phyloP scores from a whole-genome alignment of 768 basidiomycete species.

The Termitomyces sp. region DNA sequence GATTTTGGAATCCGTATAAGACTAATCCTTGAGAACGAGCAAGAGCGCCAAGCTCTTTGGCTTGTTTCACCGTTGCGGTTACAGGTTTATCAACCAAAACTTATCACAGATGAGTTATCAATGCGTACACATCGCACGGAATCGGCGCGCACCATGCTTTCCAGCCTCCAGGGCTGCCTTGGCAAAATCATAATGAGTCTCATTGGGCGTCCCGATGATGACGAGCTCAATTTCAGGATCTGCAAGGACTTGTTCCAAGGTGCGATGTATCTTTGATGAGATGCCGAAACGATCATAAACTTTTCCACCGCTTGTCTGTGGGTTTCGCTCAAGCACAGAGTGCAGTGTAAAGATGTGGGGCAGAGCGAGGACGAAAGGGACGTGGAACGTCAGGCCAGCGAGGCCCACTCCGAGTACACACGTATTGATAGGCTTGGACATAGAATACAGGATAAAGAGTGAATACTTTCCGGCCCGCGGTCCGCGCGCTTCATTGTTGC shows the following conservation, averaged over 20 bases:
- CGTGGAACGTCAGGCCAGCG: conserved; percentile 72
- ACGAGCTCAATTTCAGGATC: conserved; percentile 66
- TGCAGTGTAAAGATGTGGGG: conserved; percentile 66
- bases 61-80: conserved; percentile 54
- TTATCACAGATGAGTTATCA: conserved; percentile 15
- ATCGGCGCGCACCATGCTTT: conserved; percentile 53
- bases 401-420: conserved; percentile 78
- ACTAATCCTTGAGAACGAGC: conserved; percentile 57
- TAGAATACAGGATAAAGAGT: background rate
- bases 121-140: background rate
- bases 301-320: conserved; percentile 53
- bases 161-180: conserved; percentile 64
- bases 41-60: conserved; percentile 52
- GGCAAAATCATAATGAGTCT: conserved; percentile 66
- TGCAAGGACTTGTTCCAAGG: conserved; percentile 53
- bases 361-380: conserved; percentile 72
- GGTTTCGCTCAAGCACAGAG: conserved; percentile 74
- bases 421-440: conserved; percentile 52
- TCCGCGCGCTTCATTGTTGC: background rate
- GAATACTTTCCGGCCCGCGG: background rate
- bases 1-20: conserved; percentile 69
- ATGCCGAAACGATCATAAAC: conserved; percentile 63
- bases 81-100: conserved; percentile 82
- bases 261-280: conserved; percentile 49
- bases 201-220: conserved; percentile 66